Evolutionary conservation across 306 rosid genomes (phyloP).

Genomic region (Vigna trinervia): DNA sequence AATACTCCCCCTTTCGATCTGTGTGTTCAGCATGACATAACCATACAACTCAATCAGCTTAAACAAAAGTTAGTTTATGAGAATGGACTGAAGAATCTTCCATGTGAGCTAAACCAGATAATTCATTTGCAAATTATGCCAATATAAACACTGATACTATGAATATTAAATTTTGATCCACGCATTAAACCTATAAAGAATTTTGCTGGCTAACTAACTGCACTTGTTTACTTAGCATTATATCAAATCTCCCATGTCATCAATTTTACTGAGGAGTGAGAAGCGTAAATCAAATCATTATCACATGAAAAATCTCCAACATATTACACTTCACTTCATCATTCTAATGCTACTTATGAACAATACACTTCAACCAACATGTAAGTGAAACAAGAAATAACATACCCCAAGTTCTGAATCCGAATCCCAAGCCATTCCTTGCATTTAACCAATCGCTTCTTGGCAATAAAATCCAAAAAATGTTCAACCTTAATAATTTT

Average conservation of each 20-base stretch:
- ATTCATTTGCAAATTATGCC: slow-evolving; percentile 20
- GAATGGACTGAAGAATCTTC: slow-evolving; percentile 7
- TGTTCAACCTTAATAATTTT: slow-evolving; percentile 60
- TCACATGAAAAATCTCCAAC: slow-evolving; percentile 14
- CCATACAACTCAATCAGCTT: too few relatives aligned
- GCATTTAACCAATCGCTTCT: slow-evolving; percentile 54
- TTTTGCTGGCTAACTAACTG: neutral
- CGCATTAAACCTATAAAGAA: slow-evolving; percentile 5
- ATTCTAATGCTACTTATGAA: slow-evolving; percentile 4
- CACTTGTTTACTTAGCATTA: slow-evolving; percentile 2
- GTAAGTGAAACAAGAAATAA: slow-evolving; percentile 39
- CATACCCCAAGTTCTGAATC: slow-evolving; percentile 81
- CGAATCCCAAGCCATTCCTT: slow-evolving; percentile 82
- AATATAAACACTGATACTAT: neutral
- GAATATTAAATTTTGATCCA: slow-evolving; percentile 10
- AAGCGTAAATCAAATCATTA: slow-evolving; percentile 23
- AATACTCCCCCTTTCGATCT: neutral
- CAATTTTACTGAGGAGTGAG: neutral
- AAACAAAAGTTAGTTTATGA: neutral
- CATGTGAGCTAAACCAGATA: slow-evolving; percentile 9
- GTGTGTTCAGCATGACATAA: neutral
- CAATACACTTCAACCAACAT: neutral
- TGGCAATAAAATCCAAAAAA: slow-evolving; percentile 75
- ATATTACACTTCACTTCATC: slow-evolving; percentile 1
- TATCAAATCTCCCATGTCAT: neutral